Base-by-base conservation (phyloP, 106 monocot species). In the Platanthera guangdongensis region DNA sequence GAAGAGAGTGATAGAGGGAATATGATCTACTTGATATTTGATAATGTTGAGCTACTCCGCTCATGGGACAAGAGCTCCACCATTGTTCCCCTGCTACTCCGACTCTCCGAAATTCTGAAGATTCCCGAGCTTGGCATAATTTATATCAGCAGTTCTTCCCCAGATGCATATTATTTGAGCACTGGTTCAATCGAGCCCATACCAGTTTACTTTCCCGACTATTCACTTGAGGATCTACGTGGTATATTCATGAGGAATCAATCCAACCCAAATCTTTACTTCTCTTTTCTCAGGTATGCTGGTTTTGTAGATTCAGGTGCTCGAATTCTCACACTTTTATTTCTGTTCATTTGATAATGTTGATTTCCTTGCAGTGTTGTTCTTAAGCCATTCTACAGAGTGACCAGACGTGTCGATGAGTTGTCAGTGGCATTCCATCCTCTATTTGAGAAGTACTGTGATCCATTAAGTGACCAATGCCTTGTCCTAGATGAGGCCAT, bases 391-490 rank as follows among this genome's bases (percentile, higher is more conserved):
- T 90, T 90, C 18, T 74, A 62, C 62, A 85, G 92, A 77, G 78
- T 99, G 21, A 92, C 94, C 10, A 85, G 88, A 81, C 81, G 96
- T 15, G 72, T 92, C 6, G 92, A 99, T 85, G 99, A 94, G 67
- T 51, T 99, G 21, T 81, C 86, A 16, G 73, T 87, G 69, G 74
- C 79, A 30, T 86, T 99, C 8, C 48, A 81, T 46, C 85, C 94
- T 65, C 74, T 99, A 19, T 99, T 83, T 81, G 54, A 80, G 52
- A 99, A 83, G 80, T 99, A 99, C 50, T 88, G 91, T 68, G 86
- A 94, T 57, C 89, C 92, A 69, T 75, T 99, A 32, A 46, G 59
- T 63, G 92, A 94, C 85, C 51, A 79, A 76, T 87, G 19, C 5
- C 19, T 90, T 25, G 77, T 80, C 82, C 97, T 90, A 51, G 92